A percentile compares a stretch with the other conserved stretches of the same genome.
Evolutionary conservation across 2,329 filamentous ascomycete species (phyloP).

Genomic region (Chrysosporium keratinophilum): DNA sequence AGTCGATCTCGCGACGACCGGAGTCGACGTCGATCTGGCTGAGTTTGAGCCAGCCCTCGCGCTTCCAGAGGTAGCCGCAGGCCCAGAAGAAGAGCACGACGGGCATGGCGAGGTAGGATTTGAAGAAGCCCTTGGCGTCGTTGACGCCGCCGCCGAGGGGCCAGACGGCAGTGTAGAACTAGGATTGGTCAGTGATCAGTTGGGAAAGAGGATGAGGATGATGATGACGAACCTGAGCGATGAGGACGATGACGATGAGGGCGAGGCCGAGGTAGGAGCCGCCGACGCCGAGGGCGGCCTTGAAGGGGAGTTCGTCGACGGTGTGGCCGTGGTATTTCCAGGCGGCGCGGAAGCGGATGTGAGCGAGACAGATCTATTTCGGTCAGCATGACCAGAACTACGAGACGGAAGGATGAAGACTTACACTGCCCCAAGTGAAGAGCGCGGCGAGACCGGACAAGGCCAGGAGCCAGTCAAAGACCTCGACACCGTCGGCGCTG

Average conservation of each 20-base stretch:
- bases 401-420: constrained; percentile 1
- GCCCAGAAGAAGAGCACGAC: constrained; percentile 41
- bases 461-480: constrained; percentile 56
- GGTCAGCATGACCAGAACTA: background rate
- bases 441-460: constrained; percentile 53
- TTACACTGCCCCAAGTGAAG: constrained; percentile 52
- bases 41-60: constrained; percentile 47
- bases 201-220: background rate
- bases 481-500: constrained; percentile 37
- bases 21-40: constrained; percentile 57
- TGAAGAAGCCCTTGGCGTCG: constrained; percentile 23
- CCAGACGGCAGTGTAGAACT: constrained; percentile 25
- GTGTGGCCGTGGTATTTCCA: constrained; percentile 49
- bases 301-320: constrained; percentile 54
- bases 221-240: constrained; percentile 35
- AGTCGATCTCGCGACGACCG: constrained; percentile 55
- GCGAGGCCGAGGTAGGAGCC: constrained; percentile 52
- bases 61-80: constrained; percentile 55
- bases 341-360: constrained; percentile 57
- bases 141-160: constrained; percentile 16
- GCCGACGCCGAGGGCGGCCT: constrained; percentile 46
- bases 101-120: constrained; percentile 25
- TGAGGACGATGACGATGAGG: constrained; percentile 44
- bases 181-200: background rate
- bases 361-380: constrained; percentile 48